Evolutionary conservation across 305 asterid genomes (phyloP), one percentile per base, ranked within the genome.

Genomic region (Galium porrigens): DNA sequence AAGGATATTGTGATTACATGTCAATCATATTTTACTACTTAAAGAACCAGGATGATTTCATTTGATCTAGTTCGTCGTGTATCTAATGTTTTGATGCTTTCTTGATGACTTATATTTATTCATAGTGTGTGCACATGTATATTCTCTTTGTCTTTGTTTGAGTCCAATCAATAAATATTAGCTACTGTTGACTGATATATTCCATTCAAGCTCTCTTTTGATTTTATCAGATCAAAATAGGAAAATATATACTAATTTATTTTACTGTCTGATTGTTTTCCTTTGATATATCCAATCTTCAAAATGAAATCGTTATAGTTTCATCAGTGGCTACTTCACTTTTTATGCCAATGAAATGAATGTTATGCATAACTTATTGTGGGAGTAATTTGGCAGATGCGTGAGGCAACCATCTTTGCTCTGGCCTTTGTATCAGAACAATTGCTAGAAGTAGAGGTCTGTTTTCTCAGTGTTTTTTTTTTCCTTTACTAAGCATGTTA

Each of bases 381-480:
- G 63, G 34, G 34, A 53, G 70, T 46, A 53, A 73, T 72, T 69
- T 6, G 78, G 81, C 94, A 92, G 99, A 79, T 87, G 73, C 84
- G 86, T 69, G 99, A 92, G 83, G 99, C 99, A 61, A 78, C 89
- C 72, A 82, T 89, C 63, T 92, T 83, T 76, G 87, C 95, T 51
- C 71, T 92, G 84, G 92, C 94, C 80, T 81, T 95, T 15, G 86
- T 89, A 68, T 82, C 96, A 6, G 96, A 92, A 34, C 91, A 83
- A 72, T 74, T 92, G 78, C 90, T 88, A 76, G 81, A 92, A 77
- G 79, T 74, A 42, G 94, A 89, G 96, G 99, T 87, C 32, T 49
- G 80, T 74, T 68, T 75, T 52, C 71, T 66, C 12, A 46, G 33
- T 63, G 0, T 22, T 63, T 8, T 71, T 53, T 34, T 41, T 1